Conservation (phyloP, 352 stramenopile genomes). For the Phytophthora fragariaefolia region DNA sequence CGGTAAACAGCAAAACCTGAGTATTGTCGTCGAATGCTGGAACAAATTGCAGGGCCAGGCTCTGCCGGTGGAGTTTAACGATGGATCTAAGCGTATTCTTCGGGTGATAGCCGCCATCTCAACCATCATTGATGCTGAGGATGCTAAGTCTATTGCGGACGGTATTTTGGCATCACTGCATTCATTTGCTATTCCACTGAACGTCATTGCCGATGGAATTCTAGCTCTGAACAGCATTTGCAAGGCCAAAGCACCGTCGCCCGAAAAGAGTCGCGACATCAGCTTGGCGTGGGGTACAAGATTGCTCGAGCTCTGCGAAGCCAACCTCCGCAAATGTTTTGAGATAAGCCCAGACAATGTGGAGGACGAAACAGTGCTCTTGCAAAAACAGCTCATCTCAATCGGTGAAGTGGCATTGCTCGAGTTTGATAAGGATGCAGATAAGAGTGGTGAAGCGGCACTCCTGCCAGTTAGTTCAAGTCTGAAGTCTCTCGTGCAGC, state of each 20-base stretch:
- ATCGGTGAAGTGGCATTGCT: slow-evolving; percentile 83
- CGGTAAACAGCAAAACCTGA: slow-evolving; percentile 66
- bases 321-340: slow-evolving; percentile 67
- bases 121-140: slow-evolving; percentile 71
- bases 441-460: slow-evolving; percentile 56
- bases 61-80: slow-evolving; percentile 68
- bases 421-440: slow-evolving; percentile 79
- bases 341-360: slow-evolving; percentile 60
- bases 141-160: slow-evolving; percentile 79
- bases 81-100: slow-evolving; percentile 84
- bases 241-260: slow-evolving; percentile 67
- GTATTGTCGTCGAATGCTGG: slow-evolving; percentile 83
- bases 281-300: slow-evolving; percentile 75
- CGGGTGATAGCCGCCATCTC: slow-evolving; percentile 82
- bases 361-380: slow-evolving; percentile 54
- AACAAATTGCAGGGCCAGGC: slow-evolving; percentile 77
- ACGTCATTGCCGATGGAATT: slow-evolving; percentile 80
- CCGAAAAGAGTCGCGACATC: slow-evolving; percentile 60
- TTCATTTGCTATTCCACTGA: slow-evolving; percentile 78
- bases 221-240: slow-evolving; percentile 81
- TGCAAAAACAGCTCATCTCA: slow-evolving; percentile 84
- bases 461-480: slow-evolving; percentile 58
- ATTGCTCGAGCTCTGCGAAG: slow-evolving; percentile 67
- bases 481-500: slow-evolving; percentile 72
- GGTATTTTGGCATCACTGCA: slow-evolving; percentile 77